A percentile compares a stretch with the other conserved stretches of the same genome.
Evolutionary conservation across 2,329 filamentous ascomycete species (phyloP).

Genomic region (Colletotrichum trifolii): DNA sequence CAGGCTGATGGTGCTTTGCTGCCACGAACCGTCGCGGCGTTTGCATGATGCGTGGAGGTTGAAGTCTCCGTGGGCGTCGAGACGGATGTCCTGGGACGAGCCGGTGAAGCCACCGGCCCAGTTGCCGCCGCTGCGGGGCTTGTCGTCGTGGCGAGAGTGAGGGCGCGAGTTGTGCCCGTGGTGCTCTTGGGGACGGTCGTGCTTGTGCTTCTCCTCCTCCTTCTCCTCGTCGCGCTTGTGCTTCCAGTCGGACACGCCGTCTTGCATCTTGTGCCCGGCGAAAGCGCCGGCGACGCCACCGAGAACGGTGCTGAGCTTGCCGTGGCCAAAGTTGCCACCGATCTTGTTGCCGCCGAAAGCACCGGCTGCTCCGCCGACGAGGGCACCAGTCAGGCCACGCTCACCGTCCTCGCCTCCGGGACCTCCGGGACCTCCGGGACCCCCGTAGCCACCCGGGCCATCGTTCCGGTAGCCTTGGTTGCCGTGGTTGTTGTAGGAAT

Average conservation of each 20-base stretch:
- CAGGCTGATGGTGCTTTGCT: conserved; percentile 49
- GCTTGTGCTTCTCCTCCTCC: conserved; percentile 43
- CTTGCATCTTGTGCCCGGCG: conserved; percentile 54
- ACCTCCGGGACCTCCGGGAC: conserved; percentile 41
- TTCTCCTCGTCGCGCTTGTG: conserved; percentile 53
- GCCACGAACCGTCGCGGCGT: conserved; percentile 46
- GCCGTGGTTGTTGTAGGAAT: conserved; percentile 6
- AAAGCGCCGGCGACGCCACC: conserved; percentile 54
- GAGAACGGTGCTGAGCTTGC: conserved; percentile 50
- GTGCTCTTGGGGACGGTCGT: conserved; percentile 34
- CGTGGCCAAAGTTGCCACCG: conserved; percentile 52
- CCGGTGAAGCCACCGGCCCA: conserved; percentile 43
- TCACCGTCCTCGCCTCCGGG: conserved; percentile 48
- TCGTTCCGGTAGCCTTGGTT: conserved; percentile 32
- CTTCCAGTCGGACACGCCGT: conserved; percentile 52
- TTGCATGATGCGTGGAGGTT: conserved; percentile 48
- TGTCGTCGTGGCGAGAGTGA: conserved; percentile 37
- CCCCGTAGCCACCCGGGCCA: conserved; percentile 27
- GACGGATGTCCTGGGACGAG: conserved; percentile 48
- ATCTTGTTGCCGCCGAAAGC: conserved; percentile 54
- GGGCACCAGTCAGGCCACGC: conserved; percentile 52
- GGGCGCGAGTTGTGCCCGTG: conserved; percentile 29
- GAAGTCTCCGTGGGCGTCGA: conserved; percentile 48
- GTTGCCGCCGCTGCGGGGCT: conserved; percentile 42
- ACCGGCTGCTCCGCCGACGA: conserved; percentile 53